phyloP scores from a whole-genome alignment of 345 rosid genomes.

The Moricandia arvensis region DNA sequence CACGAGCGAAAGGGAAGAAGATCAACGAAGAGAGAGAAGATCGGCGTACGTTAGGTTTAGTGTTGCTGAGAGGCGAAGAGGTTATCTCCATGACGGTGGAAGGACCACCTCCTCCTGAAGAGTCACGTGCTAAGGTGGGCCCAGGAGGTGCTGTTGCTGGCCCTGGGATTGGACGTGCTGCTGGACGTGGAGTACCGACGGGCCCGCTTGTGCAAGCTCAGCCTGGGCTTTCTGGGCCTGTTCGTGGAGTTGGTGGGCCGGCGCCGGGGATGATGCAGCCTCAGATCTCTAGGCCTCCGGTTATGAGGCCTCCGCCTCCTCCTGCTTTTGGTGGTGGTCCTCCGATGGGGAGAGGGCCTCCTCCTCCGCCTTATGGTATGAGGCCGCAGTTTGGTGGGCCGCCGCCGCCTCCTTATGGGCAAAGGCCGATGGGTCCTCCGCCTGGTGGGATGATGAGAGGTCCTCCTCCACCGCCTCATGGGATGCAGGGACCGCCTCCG shows the following conservation, averaged over 20 bases:
- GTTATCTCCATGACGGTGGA: conserved; percentile 98
- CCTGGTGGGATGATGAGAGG: conserved; percentile 89
- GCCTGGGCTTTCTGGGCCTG: conserved; percentile 94
- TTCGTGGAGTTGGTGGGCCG: conserved; percentile 96
- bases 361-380: conserved; percentile 55
- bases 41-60: conserved; percentile 93
- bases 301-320: conserved; percentile 75
- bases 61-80: conserved; percentile 96
- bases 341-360: neutral
- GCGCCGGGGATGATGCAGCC: conserved; percentile 99
- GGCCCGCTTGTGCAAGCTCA: conserved; percentile 92
- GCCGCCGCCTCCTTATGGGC: conserved; percentile 57
- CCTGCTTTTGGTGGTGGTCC: neutral
- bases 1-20: conserved; percentile 85
- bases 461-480: conserved; percentile 70
- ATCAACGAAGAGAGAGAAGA: conserved; percentile 82
- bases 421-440: conserved; percentile 70
- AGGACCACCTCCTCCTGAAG: conserved; percentile 98
- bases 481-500: conserved; percentile 70
- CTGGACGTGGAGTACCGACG: conserved; percentile 91
- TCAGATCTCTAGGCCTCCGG: conserved; percentile 83
- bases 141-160: conserved; percentile 65
- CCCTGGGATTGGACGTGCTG: conserved; percentile 92
- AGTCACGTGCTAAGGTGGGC: conserved; percentile 83
- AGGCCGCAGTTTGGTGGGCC: conserved; percentile 68